Evolutionary conservation across 352 stramenopile species (phyloP).

Genomic region (Halophytophthora polymorphica): DNA sequence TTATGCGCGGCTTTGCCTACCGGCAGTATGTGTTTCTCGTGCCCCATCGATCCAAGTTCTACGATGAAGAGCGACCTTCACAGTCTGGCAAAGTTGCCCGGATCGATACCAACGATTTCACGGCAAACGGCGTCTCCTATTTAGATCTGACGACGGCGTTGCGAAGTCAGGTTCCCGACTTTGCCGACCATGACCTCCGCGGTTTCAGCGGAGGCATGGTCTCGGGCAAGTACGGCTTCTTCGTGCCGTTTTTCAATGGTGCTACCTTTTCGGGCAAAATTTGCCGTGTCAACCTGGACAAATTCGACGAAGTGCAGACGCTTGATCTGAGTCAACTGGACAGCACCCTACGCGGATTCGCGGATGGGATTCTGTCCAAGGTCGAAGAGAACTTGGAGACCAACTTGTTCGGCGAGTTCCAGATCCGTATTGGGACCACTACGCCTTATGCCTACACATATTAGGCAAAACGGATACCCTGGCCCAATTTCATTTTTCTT

Average conservation of each 20-base stretch:
- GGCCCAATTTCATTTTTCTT: not conserved
- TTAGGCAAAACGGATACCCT: slow-evolving; percentile 13
- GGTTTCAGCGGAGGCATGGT: slow-evolving; percentile 68
- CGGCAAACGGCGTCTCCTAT: slow-evolving; percentile 34
- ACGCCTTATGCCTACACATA: slow-evolving; percentile 70
- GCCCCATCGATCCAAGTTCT: slow-evolving; percentile 41
- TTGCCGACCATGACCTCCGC: slow-evolving; percentile 52
- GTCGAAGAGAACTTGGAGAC: slow-evolving; percentile 40
- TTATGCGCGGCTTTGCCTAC: slow-evolving; percentile 71
- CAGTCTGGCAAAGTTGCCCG: slow-evolving; percentile 65
- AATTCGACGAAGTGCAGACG: slow-evolving; percentile 74
- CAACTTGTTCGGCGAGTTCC: slow-evolving; percentile 60
- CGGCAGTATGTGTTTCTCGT: slow-evolving; percentile 71
- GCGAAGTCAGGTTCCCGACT: slow-evolving; percentile 67
- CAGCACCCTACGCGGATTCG: slow-evolving; percentile 41
- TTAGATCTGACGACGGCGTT: slow-evolving; percentile 52
- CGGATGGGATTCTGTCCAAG: slow-evolving; percentile 49
- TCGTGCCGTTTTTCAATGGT: slow-evolving; percentile 76
- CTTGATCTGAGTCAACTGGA: slow-evolving; percentile 61
- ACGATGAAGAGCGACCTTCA: slow-evolving; percentile 14
- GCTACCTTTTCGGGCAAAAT: slow-evolving; percentile 64
- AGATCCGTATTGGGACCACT: slow-evolving; percentile 60
- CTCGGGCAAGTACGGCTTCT: slow-evolving; percentile 80
- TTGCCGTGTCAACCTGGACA: slow-evolving; percentile 76
- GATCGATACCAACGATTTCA: slow-evolving; percentile 72